Base-by-base conservation (phyloP, 139 green algal genomes). In the Astrephomene gubernaculifera region DNA sequence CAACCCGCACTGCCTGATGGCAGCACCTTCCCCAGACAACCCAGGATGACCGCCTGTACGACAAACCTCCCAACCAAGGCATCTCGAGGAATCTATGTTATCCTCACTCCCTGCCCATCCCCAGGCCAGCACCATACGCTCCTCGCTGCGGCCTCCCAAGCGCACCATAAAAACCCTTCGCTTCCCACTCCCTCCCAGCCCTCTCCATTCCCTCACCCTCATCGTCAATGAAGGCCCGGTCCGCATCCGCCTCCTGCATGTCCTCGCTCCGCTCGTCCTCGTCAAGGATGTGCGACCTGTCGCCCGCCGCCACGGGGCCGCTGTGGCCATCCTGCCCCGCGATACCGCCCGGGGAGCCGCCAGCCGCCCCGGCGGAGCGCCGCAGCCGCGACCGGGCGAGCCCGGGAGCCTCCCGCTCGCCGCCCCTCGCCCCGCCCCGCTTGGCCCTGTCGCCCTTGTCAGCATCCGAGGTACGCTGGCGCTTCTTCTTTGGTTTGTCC, bases 401-500 rank as follows among this genome's bases (percentile, higher is more conserved):
- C 70, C 14, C 5, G 17, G 39, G 38, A 17, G 68, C 39, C 41
- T 19, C 65, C 19, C 68, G 24, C 41, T 71, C 61, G 38, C 61
- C 38, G 54, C 54, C 54, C 60, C 71, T 60, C 29, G 35, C 49
- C 12, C 61, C 76, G 36, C 68, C 68, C 36, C 68, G 68, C 61
- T 69, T 69, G 68, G 21, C 75, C 38, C 45, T 57, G 19, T 61
- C 60, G 14, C 39, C 75, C 78, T 84, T 84, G 14, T 82, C 74
- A 7, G 24, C 76, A 14, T 83, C 76, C 54, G 36, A 41, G 12
- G 74, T 69, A 24, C 78, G 78, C 78, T 75, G 78, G 7, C 63
- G 61, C 60, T 84, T 84, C 78, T 84, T 84, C 33, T 84, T 84
- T 9, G 78, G 78, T 43, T 74, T 61, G 78, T 84, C 78, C 6